Evolutionary conservation across 768 basidiomycete species (phyloP), one percentile per base, ranked within the genome.

Genomic region (Mycena capillaripes): DNA sequence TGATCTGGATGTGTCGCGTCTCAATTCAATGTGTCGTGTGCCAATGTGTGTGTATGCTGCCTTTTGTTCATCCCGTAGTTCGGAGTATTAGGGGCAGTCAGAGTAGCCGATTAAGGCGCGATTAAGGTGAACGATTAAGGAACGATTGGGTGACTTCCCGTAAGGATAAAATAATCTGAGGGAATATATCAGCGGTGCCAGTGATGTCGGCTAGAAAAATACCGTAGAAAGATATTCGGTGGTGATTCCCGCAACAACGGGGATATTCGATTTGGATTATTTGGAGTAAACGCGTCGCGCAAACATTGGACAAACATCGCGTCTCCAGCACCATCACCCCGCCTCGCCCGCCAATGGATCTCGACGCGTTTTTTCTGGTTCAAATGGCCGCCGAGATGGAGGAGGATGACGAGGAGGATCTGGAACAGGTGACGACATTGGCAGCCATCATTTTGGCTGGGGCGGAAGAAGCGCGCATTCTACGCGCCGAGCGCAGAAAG

Each of bases 401-500:
- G 27, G 53, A 56, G 12, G 53, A 27, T 56, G 53, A 29, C 27
- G 27, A 56, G 12, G 53, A 23, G 27, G 53, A 12, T 56, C 23
- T 36, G 34, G 34, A 36, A 36, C 34, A 36, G 34, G 34, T 36
- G 34, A 12, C 34, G 12, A 36, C 34, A 36, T 36, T 36, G 34
- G 34, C 34, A 36, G 34, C 34, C 34, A 36, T 36, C 9, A 44
- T 60, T 40, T 11, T 60, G 36, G 11, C 25, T 8, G 61, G 61
- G 30, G 61, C 42, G 19, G 27, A 30, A 16, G 42, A 62, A 25
- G 23, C 61, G 4, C 61, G 44, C 16, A n/a, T 25, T 2, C 30
- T 62, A 30, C 61, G 61, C 27, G 38, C 61, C 3, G 61, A 46
- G n/a, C 61, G 61, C 29, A 44, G 78, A 5, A 36, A 36, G 34